Conservation (phyloP, 2,329 filamentous ascomycete genomes). For the Plectosphaerella cucumerina region DNA sequence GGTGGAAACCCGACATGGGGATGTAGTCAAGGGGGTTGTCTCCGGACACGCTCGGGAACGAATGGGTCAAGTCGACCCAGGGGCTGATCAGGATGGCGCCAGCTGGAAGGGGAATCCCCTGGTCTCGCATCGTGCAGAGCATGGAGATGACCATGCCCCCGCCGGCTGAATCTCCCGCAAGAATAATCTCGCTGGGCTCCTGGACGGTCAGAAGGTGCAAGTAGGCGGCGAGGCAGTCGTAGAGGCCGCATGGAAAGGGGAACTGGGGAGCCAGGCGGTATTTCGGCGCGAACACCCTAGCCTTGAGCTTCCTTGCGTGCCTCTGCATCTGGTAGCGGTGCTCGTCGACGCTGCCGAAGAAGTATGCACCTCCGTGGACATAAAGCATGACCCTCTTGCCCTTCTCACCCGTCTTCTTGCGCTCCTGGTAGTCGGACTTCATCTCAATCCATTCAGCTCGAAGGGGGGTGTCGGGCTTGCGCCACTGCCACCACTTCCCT, state of each 20-base stretch:
- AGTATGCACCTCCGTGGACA: slow-evolving; percentile 91
- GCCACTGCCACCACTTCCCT: slow-evolving; percentile 86
- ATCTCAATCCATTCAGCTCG: slow-evolving; percentile 97
- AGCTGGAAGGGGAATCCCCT: slow-evolving; percentile 77
- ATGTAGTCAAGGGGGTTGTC: slow-evolving; percentile 81
- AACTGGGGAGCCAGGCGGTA: slow-evolving; percentile 92
- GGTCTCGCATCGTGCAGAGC: slow-evolving; percentile 77
- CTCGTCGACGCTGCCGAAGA: slow-evolving; percentile 91
- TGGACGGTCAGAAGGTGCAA: slow-evolving; percentile 74
- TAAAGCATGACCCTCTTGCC: slow-evolving; percentile 84
- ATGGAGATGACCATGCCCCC: slow-evolving; percentile 84
- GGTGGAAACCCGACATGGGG: slow-evolving; percentile 80
- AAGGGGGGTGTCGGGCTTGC: slow-evolving; percentile 60
- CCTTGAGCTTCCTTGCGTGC: slow-evolving; percentile 90
- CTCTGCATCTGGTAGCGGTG: slow-evolving; percentile 98
- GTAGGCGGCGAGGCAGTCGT: slow-evolving; percentile 87
- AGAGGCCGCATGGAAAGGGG: slow-evolving; percentile 88
- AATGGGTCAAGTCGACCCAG: slow-evolving; percentile 94
- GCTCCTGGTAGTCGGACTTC: slow-evolving; percentile 72
- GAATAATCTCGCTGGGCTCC: slow-evolving; percentile 74
- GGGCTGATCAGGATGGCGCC: slow-evolving; percentile 89
- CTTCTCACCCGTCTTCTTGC: slow-evolving; percentile 56
- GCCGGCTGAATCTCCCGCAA: slow-evolving; percentile 91
- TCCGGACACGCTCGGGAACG: slow-evolving; percentile 81
- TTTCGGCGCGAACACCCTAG: slow-evolving; percentile 77